Conservation (phyloP, 345 rosid species). For the Eucalyptus sp. region DNA sequence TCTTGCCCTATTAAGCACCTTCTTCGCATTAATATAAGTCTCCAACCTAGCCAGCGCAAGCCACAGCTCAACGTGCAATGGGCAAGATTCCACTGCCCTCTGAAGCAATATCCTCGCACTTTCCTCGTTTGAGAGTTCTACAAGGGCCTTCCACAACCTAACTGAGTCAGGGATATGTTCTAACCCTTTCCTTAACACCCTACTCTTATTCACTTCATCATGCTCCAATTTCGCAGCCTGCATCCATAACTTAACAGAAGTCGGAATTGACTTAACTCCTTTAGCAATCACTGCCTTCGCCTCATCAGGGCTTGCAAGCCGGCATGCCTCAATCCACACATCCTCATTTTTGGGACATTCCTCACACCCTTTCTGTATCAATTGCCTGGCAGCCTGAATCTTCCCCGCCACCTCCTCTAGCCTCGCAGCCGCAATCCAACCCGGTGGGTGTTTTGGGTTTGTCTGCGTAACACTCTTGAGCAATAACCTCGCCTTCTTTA, state of each 20-base stretch:
- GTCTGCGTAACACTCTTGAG: conserved; percentile 85
- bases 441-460: conserved; percentile 83
- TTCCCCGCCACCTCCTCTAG: conserved; percentile 96
- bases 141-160: conserved; percentile 88
- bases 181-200: conserved; percentile 80
- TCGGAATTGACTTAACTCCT: conserved; percentile 78
- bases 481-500: conserved; percentile 82
- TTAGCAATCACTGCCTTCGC: conserved; percentile 84
- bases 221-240: conserved; percentile 84
- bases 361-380: conserved; percentile 82
- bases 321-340: conserved; percentile 92
- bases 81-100: conserved; percentile 94
- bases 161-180: conserved; percentile 83
- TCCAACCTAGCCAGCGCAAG: conserved; percentile 81
- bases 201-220: conserved; percentile 59
- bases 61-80: conserved; percentile 84
- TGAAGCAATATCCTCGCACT: conserved; percentile 72
- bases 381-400: conserved; percentile 65
- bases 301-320: conserved; percentile 77
- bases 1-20: conserved; percentile 70
- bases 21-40: conserved; percentile 66
- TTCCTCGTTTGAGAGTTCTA: conserved; percentile 66
- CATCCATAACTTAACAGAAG: conserved; percentile 83
- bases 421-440: conserved; percentile 97
- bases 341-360: conserved; percentile 90